These are phyloP conservation scores for Sanghuangporus sanghuang DNA, from an alignment of 1,284 basidiomycete species.

Conservation along the genomic window DNA sequence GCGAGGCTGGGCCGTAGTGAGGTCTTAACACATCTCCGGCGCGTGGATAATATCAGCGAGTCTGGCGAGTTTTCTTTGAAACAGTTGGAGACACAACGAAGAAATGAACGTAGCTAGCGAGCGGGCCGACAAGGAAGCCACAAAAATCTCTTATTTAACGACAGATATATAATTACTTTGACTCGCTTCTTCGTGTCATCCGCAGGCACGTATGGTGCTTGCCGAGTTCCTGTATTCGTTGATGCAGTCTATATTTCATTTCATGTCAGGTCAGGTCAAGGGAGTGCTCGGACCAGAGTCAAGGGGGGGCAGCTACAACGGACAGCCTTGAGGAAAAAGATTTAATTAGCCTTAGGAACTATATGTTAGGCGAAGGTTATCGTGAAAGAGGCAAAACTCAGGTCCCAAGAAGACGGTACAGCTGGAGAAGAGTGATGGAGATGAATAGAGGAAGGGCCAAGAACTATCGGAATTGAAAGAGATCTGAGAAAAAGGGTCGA, in stretches of 20 bases:
- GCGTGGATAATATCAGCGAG: too few species aligned
- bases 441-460: not conserved
- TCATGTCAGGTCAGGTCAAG: not conserved
- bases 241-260: not conserved
- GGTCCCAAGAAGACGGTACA: not conserved
- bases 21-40: not conserved
- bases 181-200: not conserved
- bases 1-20: slow-evolving; percentile 1
- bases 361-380: not conserved
- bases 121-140: not conserved
- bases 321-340: not conserved
- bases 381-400: not conserved
- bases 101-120: not conserved
- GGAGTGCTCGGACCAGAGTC: not conserved
- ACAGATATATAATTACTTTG: slow-evolving; percentile 3
- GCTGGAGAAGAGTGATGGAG: not conserved
- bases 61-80: not conserved
- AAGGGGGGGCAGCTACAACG: not conserved
- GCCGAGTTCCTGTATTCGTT: not conserved
- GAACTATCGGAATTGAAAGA: not conserved
- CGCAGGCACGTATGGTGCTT: not conserved
- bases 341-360: not conserved
- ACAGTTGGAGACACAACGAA: not conserved
- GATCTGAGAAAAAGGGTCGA: not conserved
- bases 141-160: not conserved